Evolutionary conservation across 345 rosid genomes (phyloP), one percentile per base, ranked within the genome.

Genomic region (Eucalyptus tenuipes): DNA sequence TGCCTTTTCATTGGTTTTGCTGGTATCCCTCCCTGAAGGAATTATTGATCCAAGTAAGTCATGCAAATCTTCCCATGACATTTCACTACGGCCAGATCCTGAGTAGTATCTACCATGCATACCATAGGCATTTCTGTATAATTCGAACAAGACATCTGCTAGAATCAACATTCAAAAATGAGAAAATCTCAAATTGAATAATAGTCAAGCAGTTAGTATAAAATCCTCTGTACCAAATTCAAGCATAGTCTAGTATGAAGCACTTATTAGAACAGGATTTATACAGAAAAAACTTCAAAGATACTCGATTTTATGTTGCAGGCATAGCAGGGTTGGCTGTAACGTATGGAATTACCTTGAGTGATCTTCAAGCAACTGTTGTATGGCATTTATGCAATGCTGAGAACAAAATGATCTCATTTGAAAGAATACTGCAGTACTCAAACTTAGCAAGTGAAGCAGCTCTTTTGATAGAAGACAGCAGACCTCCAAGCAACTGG

Each of bases 281-380:
- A 40, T 40, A 53, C 81, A 22, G 71, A 44, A 29, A 53, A 82
- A 22, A 57, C 45, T 37, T 24, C 27, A 29, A 44, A 24, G 27
- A 45, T 52, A 31, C 33, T 75, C 49, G 14, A 37, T 88, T 48
- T 75, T 84, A 33, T 86, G 86, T 79, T 85, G 91, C 95, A 97
- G 99, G 97, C 92, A 93, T 96, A 90, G 99, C 99, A 82, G 99
- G 99, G 85, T 90, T 97, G 90, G 99, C 97, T 10, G 98, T 97
- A 49, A 97, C 99, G 45, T 97, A 97, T 86, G 99, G 98, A 85
- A 94, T 97, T 91, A 96, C 95, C 90, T 92, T 97, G 92, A 96
- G 96, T 90, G 98, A 95, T 57, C 88, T 93, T 91, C 99, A 96
- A 94, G 98, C 99, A 88, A 87, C 90, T 79, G 97, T 96, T 42